These are phyloP conservation scores for Puccinia horiana DNA, from an alignment of 1,284 basidiomycete genomes.

Conservation along the genomic window DNA sequence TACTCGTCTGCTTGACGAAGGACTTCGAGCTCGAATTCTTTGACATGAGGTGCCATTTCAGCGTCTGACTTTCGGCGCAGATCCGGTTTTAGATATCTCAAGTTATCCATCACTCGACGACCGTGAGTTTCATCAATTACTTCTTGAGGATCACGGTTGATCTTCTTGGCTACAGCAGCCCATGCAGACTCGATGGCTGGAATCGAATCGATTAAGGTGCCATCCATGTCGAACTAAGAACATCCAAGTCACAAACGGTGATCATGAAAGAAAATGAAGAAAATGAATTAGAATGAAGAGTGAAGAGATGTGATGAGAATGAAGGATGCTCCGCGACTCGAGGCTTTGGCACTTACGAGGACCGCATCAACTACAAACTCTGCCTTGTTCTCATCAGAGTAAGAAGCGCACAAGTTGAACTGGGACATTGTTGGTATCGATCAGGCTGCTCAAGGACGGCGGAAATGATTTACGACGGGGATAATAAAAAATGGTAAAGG, in stretches of 20 bases:
- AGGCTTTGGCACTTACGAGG: conserved; percentile 39
- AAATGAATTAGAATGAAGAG: background rate
- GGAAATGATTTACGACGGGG: too few relatives aligned
- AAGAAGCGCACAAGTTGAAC: conserved; percentile 8
- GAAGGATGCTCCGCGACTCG: too few relatives aligned
- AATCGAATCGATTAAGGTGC: conserved; percentile 72
- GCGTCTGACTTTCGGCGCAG: conserved; percentile 62
- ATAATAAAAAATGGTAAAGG: too few relatives aligned
- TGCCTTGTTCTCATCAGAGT: conserved; percentile 51
- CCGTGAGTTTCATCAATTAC: conserved; percentile 68
- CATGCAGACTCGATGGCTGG: conserved; percentile 76
- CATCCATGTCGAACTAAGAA: conserved; percentile 40
- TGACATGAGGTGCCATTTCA: conserved; percentile 71
- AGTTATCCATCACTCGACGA: conserved; percentile 71
- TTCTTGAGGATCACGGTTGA: conserved; percentile 54
- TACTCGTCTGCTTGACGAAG: conserved; percentile 73
- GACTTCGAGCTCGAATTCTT: conserved; percentile 70
- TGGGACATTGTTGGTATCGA: conserved; percentile 21
- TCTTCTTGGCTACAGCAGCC: conserved; percentile 70
- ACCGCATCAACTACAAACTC: conserved; percentile 55
- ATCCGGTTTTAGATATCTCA: conserved; percentile 66
- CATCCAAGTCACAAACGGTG: too few relatives aligned
- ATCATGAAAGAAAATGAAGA: background rate
- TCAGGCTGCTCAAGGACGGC: too few relatives aligned
- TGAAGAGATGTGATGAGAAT: background rate